Base-by-base conservation (phyloP, 148 eudicot genomes). In the Rhododendron simsii region DNA sequence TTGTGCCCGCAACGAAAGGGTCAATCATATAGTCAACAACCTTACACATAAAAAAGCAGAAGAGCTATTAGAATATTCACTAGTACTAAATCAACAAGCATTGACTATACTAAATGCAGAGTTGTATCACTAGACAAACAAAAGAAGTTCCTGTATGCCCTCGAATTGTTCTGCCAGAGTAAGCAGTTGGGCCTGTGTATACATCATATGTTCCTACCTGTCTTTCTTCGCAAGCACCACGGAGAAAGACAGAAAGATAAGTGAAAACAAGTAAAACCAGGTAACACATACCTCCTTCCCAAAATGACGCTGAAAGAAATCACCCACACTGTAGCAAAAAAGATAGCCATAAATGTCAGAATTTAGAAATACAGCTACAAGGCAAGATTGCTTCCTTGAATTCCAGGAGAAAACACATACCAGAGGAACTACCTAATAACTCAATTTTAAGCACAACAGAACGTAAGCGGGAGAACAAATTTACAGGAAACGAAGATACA, bases 1-100 rank as follows among this genome's bases (percentile, higher is more conserved):
- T 92, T 86, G 95, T 93, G 73, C 99, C 99, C 69, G 98, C 98
- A 87, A 97, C 92, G 89, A 97, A 93, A 83, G 99, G 99, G 85
- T 97, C 98, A 88, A 97, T 91, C 75, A 95, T 91, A 91, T 94
- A 92, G 86, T 97, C 99, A 87, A 95, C 99, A 88, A 95, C 96
- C 99, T 94, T 51, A 71, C 73, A 81, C 23, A 15, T 13, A 50
- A 78, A 37, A 84, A 57, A 84, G 57, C 51, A 78, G 84, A 84
- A 84, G 47, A 33, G 57, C 61, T 78, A 74, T 59, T 30, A 48
- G 87, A 61, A 50, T 59, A 57, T 65, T 78, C 57, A n/a, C 57
- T n/a, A 78, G 21, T 63, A 75, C 21, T 48, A 50, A 35, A 63
- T 85, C 37, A 75, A 50, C 11, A 84, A 75, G 53, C 28, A 83